Base-by-base conservation (phyloP, 2,329 filamentous ascomycete species). In the Claviceps sp. region DNA sequence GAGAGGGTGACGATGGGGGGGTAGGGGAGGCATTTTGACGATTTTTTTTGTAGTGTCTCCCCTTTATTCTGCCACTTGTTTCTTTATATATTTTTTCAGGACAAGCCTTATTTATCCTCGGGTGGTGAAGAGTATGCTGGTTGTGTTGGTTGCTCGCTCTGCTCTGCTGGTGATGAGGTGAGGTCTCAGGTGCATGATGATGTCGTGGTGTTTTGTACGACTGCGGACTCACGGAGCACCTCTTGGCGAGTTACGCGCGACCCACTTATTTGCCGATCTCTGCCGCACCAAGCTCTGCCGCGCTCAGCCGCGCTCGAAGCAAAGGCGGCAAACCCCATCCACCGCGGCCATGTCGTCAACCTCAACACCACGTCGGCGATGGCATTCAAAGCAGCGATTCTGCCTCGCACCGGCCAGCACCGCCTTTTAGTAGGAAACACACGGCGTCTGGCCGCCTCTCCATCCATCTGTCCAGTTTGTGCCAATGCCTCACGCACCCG, bases 21-120 rank as follows among this genome's bases (percentile, higher is more conserved):
- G 63, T 8, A 67, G 57, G 48, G 64, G 65, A 46, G 65, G 62
- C 65, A 68, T n/a, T n/a, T n/a, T n/a, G n/a, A n/a, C n/a, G n/a
- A n/a, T n/a, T n/a, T n/a, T n/a, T n/a, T n/a, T n/a, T n/a, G n/a
- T n/a, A n/a, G n/a, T 22, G 22, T 34, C 30, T 13, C 41, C 18
- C n/a, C n/a, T 42, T 42, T 22, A 6, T 26, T 16, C 3, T 8
- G 14, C 2, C 2, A n/a, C 22, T 26, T 44, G 16, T 44, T 44
- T 26, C 26, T 18, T 1, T n/a, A n/a, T n/a, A n/a, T n/a, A n/a
- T n/a, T 9, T 16, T 45, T n/a, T 26, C 0, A 22, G 30, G 30
- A 1, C 30, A 11, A 34, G 3, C 4, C 9, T 11, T 34, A n/a
- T 34, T 11, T 34, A 4, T 9, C 11, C 30, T 34, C 18, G 30